These are phyloP conservation scores for Boletus rex-veris DNA, from an alignment of 768 basidiomycete genomes.

Conservation along the genomic window DNA sequence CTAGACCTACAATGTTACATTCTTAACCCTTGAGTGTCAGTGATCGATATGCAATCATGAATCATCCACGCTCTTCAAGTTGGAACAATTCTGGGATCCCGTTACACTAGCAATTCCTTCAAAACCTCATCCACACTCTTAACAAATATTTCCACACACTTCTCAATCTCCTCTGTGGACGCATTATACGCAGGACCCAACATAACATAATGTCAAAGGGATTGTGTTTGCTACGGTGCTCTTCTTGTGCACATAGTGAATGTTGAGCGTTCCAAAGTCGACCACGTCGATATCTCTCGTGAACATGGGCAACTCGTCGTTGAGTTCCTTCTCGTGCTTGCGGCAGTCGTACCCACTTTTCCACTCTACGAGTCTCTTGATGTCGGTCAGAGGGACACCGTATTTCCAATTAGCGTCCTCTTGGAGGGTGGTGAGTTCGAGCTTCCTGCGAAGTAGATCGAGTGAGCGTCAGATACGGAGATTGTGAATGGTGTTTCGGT, in stretches of 20 bases:
- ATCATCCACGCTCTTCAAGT: too few species aligned
- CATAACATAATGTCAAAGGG: too few species aligned
- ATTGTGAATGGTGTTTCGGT: too few species aligned
- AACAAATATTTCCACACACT: constrained; percentile 41
- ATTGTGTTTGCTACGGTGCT: constrained; percentile 46
- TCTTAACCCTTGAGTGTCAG: too few species aligned
- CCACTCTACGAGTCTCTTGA: constrained; percentile 52
- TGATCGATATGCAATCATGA: too few species aligned
- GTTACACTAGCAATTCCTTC: too few species aligned
- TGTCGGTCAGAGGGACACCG: constrained; percentile 46
- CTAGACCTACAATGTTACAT: too few species aligned
- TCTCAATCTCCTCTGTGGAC: constrained; percentile 62
- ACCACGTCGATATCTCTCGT: constrained; percentile 48
- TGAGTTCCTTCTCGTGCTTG: constrained; percentile 47
- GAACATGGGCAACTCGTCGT: constrained; percentile 53
- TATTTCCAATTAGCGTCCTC: constrained; percentile 49
- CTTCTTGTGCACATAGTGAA: constrained; percentile 58
- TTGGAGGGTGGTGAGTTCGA: constrained; percentile 47
- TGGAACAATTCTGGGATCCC: too few species aligned
- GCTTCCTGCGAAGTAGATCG: constrained; percentile 40
- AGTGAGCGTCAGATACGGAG: too few species aligned
- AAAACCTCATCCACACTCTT: too few species aligned
- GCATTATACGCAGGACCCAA: constrained; percentile 80
- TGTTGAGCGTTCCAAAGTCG: constrained; percentile 44
- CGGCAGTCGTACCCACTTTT: constrained; percentile 55